Conservation (phyloP, 805 yeast genomes). For the Phaffomyces thermotolerans region DNA sequence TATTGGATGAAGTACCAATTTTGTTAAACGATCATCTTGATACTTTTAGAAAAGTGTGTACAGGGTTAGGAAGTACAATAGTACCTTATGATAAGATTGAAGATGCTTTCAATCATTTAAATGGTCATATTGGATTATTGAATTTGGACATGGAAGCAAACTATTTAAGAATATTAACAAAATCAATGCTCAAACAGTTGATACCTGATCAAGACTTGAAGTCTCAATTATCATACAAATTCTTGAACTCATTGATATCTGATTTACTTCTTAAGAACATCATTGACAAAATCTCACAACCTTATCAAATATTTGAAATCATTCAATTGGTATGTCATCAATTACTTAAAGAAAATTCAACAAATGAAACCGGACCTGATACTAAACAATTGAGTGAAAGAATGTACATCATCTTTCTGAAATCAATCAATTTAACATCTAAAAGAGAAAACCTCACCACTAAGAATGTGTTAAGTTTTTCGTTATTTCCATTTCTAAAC, state of each 20-base stretch:
- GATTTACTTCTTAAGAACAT: conserved; percentile 36
- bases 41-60: conserved; percentile 23
- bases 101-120: conserved; percentile 27
- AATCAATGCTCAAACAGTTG: conserved; percentile 27
- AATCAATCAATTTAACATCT: too few relatives aligned
- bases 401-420: not conserved
- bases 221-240: conserved; percentile 32
- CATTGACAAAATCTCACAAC: conserved; percentile 39
- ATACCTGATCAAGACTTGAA: conserved; percentile 35
- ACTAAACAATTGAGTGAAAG: not conserved
- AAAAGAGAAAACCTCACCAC: not conserved
- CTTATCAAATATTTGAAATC: conserved; percentile 45
- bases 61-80: conserved; percentile 24
- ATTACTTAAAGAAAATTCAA: not conserved
- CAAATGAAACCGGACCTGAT: not conserved
- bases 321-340: conserved; percentile 13
- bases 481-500: conserved; percentile 20
- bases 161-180: conserved; percentile 31
- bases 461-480: not conserved
- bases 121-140: conserved; percentile 29
- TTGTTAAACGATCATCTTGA: conserved; percentile 33
- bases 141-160: conserved; percentile 20
- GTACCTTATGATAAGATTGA: conserved; percentile 27
- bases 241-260: conserved; percentile 33
- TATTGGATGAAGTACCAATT: conserved; percentile 40